Percentiles rank a stretch among this genome's conserved stretches.
Conservation (phyloP, 257 asterid genomes). For the Solanum tarapatanum region DNA sequence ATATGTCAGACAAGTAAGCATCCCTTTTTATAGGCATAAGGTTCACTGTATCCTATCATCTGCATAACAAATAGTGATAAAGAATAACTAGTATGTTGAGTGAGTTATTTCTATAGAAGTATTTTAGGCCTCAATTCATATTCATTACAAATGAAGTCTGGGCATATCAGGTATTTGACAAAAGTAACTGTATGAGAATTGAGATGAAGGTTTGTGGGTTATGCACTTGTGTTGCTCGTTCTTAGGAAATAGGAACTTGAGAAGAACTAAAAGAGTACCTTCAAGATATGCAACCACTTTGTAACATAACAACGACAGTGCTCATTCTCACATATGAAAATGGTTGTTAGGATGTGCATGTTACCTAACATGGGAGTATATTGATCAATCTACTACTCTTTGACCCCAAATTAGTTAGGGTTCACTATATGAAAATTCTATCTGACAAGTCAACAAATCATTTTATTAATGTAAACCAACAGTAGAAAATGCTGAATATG, state of each 20-base stretch:
- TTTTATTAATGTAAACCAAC: neutral
- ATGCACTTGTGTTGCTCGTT: neutral
- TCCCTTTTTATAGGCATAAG: neutral
- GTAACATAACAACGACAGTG: neutral
- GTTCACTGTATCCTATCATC: neutral
- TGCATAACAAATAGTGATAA: neutral
- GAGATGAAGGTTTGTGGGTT: neutral
- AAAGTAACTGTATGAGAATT: neutral
- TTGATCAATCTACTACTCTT: neutral
- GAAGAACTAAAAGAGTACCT: neutral
- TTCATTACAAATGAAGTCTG: neutral
- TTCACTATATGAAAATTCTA: neutral
- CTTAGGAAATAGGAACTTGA: neutral
- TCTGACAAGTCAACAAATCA: neutral
- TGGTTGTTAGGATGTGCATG: neutral
- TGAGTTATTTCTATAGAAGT: neutral
- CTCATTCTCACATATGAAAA: neutral
- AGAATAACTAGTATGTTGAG: neutral
- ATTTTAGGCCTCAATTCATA: neutral
- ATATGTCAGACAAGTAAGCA: conserved; percentile 31
- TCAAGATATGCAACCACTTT: neutral
- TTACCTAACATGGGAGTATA: neutral
- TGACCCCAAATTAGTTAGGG: neutral
- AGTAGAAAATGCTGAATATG: neutral
- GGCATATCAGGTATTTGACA: neutral